Evolutionary conservation across 495 filamentous ascomycete species (phyloP).

Genomic region (Thozetella sp.): DNA sequence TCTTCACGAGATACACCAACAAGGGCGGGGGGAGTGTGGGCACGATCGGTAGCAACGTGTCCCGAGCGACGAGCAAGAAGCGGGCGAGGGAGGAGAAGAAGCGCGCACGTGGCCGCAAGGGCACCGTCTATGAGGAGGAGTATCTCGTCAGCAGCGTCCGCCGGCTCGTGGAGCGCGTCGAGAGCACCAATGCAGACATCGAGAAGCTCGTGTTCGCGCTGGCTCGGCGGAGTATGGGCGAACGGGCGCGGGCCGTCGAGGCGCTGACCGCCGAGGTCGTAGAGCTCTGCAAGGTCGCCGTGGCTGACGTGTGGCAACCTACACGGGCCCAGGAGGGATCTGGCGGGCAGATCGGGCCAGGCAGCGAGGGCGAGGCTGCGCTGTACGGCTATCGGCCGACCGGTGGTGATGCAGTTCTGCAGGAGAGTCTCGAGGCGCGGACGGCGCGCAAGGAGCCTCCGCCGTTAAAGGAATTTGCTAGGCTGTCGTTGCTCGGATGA

Average conservation of each 20-base stretch:
- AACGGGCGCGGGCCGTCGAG: conserved; percentile 80
- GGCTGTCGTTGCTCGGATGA: conserved; percentile 45
- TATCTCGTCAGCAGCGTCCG: conserved; percentile 87
- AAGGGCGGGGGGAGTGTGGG: conserved; percentile 56
- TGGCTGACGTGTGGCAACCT: conserved; percentile 69
- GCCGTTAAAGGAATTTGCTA: conserved; percentile 45
- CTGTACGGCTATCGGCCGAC: conserved; percentile 35
- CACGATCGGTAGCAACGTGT: conserved; percentile 65
- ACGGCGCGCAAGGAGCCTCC: conserved; percentile 46
- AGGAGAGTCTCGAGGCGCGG: conserved; percentile 47
- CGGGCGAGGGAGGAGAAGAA: conserved; percentile 89
- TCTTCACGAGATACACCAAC: conserved; percentile 92
- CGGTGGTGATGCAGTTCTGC: conserved; percentile 53
- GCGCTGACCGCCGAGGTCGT: conserved; percentile 70
- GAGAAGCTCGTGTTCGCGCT: conserved; percentile 72
- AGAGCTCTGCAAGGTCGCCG: conserved; percentile 61
- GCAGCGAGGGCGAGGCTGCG: conserved; percentile 26
- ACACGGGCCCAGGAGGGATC: conserved; percentile 14
- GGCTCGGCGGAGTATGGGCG: conserved; percentile 79
- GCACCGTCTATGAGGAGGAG: conserved; percentile 96
- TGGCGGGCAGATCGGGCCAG: conserved; percentile 20
- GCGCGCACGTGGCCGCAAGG: conserved; percentile 90
- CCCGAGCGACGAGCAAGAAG: conserved; percentile 80
- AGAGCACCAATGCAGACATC: conserved; percentile 66
- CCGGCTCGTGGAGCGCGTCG: conserved; percentile 84